Evolutionary conservation across 331 rosid genomes (phyloP).

Genomic region (Cydonia oblonga): DNA sequence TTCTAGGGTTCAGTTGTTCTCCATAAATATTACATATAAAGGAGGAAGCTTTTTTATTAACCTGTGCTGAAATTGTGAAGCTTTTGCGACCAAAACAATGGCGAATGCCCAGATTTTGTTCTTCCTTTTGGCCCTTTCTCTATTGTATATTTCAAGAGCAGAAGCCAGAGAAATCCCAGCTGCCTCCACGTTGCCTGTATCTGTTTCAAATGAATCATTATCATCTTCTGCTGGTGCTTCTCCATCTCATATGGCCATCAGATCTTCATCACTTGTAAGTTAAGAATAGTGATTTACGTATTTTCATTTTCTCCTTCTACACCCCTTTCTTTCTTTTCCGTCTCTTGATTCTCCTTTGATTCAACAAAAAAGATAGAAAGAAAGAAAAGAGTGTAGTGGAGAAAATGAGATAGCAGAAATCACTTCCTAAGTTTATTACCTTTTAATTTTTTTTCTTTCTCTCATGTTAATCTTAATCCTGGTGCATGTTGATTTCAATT

Average conservation of each 20-base stretch:
- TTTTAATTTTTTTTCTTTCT: too few relatives aligned
- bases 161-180: slow-evolving; percentile 20
- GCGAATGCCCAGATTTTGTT: slow-evolving; percentile 16
- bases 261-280: too few relatives aligned
- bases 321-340: too few relatives aligned
- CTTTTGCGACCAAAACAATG: slow-evolving; percentile 15
- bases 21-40: background rate
- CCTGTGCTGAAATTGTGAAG: background rate
- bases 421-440: background rate
- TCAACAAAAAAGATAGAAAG: too few relatives aligned
- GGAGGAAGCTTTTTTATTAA: background rate
- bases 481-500: background rate
- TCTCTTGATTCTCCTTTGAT: too few relatives aligned
- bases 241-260: too few relatives aligned
- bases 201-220: too few relatives aligned
- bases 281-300: too few relatives aligned
- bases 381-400: background rate
- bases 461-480: background rate
- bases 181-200: background rate
- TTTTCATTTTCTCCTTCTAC: too few relatives aligned
- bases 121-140: slow-evolving; percentile 22
- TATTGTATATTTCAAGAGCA: slow-evolving; percentile 8
- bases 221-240: too few relatives aligned
- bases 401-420: background rate
- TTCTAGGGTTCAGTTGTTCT: background rate